A percentile compares a stretch with the other conserved stretches of the same genome.
Evolutionary conservation across 176 grass and related monocot genomes (phyloP).

Genomic region (Aegilops speltoides): DNA sequence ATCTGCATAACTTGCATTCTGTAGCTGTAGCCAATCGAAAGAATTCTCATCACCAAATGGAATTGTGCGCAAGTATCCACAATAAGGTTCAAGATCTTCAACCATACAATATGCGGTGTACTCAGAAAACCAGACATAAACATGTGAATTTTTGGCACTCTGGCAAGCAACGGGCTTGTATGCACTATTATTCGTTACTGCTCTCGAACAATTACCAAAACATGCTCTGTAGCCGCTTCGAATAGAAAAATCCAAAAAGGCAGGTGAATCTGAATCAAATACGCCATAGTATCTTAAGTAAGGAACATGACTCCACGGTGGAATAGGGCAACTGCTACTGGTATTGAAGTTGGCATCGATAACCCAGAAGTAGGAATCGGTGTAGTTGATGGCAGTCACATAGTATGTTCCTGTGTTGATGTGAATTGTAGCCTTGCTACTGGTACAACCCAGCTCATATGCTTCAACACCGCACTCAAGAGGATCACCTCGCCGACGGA

Average conservation of each 20-base stretch:
- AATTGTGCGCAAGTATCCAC: background rate
- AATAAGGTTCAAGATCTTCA: background rate
- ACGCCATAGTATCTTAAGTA: too few species aligned
- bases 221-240: fast-evolving
- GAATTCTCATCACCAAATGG: background rate
- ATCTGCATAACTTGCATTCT: background rate
- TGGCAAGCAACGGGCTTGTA: constrained; percentile 13
- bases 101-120: fast-evolving
- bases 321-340: background rate
- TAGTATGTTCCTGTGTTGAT: background rate
- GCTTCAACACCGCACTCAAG: background rate
- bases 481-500: background rate
- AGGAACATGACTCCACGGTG: background rate
- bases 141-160: constrained; percentile 9
- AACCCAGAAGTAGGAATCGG: background rate
- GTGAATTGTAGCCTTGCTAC: background rate
- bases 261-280: background rate
- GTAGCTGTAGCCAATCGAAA: background rate
- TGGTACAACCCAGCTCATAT: background rate
- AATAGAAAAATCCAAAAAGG: fast-evolving
- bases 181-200: background rate
- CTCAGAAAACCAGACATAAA: constrained; percentile 12
- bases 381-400: constrained; percentile 29
- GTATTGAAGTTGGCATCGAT: background rate
- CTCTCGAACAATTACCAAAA: constrained; percentile 25